phyloP scores from a whole-genome alignment of 352 stramenopile genomes.

The Blastocystis sp. region DNA sequence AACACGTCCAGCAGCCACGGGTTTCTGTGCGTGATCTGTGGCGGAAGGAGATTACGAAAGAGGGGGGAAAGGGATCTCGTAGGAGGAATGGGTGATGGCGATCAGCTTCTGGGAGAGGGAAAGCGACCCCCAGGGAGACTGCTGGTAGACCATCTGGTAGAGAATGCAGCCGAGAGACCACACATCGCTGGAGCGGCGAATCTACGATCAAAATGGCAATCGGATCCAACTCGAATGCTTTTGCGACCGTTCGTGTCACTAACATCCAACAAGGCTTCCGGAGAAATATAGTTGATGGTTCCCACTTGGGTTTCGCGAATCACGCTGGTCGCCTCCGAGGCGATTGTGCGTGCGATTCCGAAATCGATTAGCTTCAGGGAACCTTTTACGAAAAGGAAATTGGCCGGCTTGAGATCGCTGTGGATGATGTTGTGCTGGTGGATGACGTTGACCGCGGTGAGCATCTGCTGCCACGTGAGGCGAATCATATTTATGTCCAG shows the following conservation, averaged over 20 bases:
- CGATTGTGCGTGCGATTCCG: constrained; percentile 90
- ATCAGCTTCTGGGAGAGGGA: constrained; percentile 87
- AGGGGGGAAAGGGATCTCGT: constrained; percentile 76
- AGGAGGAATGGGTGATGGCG: constrained; percentile 80
- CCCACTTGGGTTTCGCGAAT: constrained; percentile 84
- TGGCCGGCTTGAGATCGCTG: constrained; percentile 84
- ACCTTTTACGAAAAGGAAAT: constrained; percentile 89
- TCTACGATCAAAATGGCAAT: constrained; percentile 60
- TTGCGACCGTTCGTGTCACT: constrained; percentile 54
- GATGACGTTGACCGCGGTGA: constrained; percentile 87
- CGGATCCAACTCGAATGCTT: background rate
- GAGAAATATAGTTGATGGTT: constrained; percentile 91
- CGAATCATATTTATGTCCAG: constrained; percentile 91
- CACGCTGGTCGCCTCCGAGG: constrained; percentile 89
- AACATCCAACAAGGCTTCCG: constrained; percentile 72
- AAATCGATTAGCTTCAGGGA: constrained; percentile 92
- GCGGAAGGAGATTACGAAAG: constrained; percentile 54
- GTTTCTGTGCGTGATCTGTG: constrained; percentile 61
- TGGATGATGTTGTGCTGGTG: constrained; percentile 86
- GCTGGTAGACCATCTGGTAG: constrained; percentile 89
- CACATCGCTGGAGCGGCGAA: constrained; percentile 80
- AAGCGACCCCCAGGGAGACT: constrained; percentile 81
- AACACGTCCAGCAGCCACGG: constrained; percentile 75
- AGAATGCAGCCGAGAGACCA: constrained; percentile 90
- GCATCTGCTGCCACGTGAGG: constrained; percentile 96